Percentiles rank a stretch among this genome's conserved stretches.
Conservation (phyloP, 305 asterid species). For the Fraxinus sp. region DNA sequence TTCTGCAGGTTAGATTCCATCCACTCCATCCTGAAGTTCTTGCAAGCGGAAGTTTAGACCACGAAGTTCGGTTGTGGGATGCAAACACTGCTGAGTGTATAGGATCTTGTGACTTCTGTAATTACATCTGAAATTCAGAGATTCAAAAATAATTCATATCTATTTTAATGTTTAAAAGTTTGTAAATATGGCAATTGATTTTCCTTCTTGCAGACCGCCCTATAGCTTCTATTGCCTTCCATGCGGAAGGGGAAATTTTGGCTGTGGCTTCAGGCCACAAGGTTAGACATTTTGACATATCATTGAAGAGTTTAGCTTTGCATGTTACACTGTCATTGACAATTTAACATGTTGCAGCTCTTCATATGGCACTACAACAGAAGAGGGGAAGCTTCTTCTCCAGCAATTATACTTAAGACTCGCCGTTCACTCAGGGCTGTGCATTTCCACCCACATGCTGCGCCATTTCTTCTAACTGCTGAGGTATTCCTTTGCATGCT, state of each 20-base stretch:
- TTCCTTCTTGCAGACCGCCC: constrained; percentile 70
- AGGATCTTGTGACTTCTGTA: constrained; percentile 92
- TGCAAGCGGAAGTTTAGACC: constrained; percentile 98
- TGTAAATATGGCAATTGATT: constrained; percentile 20
- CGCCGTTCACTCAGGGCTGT: constrained; percentile 97
- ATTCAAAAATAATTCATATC: constrained; percentile 1
- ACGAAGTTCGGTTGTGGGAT: constrained; percentile 95
- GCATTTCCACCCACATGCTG: constrained; percentile 93
- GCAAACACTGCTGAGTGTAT: constrained; percentile 83
- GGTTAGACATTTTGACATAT: constrained; percentile 47
- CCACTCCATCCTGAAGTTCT: constrained; percentile 79
- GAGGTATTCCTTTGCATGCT: constrained; percentile 62
- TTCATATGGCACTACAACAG: constrained; percentile 88
- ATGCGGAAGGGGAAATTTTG: constrained; percentile 87
- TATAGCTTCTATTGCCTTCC: constrained; percentile 96
- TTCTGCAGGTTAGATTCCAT: constrained; percentile 89
- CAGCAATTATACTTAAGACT: constrained; percentile 74
- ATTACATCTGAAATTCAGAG: constrained; percentile 29
- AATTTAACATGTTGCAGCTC: constrained; percentile 52
- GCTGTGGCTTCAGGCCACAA: constrained; percentile 99
- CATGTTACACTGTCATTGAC: constrained; percentile 29
- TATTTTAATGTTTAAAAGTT: constrained; percentile 19
- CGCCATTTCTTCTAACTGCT: constrained; percentile 93
- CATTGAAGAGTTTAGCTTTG: constrained; percentile 23
- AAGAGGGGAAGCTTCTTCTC: constrained; percentile 77